Base-by-base conservation (phyloP, 345 rosid species). In the Populus deltoides region DNA sequence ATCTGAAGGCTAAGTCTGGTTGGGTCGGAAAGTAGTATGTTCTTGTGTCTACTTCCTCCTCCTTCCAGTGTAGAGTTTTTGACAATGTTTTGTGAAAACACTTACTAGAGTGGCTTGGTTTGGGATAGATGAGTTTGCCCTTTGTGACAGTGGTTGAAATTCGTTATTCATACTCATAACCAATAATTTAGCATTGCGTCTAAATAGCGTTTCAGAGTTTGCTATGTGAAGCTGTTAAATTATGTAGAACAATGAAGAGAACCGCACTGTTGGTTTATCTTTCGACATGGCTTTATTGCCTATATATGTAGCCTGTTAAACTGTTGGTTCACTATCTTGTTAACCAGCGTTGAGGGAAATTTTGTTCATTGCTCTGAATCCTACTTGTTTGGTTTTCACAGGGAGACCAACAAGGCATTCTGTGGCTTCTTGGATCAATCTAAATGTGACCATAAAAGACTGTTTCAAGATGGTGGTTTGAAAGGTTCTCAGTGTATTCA, bases 401-500 rank as follows among this genome's bases (percentile, higher is more conserved):
- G 98, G 93, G 99, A 96, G 83, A 83, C 81, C 62, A 93, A 91
- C 68, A 96, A 96, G 83, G 98, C 99, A 62, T 87, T 92, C 72
- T 93, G 98, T 85, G 99, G 99, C 76, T 93, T 93, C 86, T 77
- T 72, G 81, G 85, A 86, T 79, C 88, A 78, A 78, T 85, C 88
- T 70, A 90, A 86, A 71, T 77, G 74, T 75, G 67, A 79, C 66
- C 84, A 85, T 71, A 79, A 77, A 82, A 84, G 73, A 59, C 49
- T 79, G n/a, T 79, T 80, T 76, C 84, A 41, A 77, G 85, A 84
- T 29, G 71, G 63, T 66, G 82, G 71, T 70, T 72, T 57, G 70
- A 55, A 72, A 72, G 83, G 83, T 72, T 66, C 77, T 70, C 79
- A 61, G 73, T 76, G 77, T 80, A 81, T 80, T 57, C 66, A 82